A percentile compares a stretch with the other conserved stretches of the same genome.
Conservation (phyloP, 1,284 basidiomycete genomes). For the Trichosporon coremiiforme region DNA sequence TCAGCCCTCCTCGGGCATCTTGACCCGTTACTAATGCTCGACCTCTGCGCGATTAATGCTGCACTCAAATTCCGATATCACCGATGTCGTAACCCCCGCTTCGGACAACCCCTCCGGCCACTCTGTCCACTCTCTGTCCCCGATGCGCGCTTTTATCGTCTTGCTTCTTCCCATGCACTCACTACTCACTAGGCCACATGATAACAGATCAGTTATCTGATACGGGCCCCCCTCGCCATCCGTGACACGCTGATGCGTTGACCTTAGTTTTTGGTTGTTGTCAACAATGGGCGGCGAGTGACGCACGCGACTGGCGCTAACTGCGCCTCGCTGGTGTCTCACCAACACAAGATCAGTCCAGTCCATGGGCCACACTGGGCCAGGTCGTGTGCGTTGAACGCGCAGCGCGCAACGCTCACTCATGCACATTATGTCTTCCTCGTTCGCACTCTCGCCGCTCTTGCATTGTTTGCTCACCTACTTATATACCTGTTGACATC, state of each 20-base stretch:
- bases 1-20: not conserved
- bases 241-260: not conserved
- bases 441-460: not conserved
- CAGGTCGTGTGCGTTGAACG: not conserved
- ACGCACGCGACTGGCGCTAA: not conserved
- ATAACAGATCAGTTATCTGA: not conserved
- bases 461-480: not conserved
- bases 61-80: not conserved
- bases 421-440: not conserved
- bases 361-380: not conserved
- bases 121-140: not conserved
- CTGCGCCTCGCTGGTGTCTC: not conserved
- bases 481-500: not conserved
- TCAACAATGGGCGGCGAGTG: not conserved
- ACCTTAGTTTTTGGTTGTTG: not conserved
- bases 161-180: not conserved
- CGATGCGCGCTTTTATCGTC: not conserved
- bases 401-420: not conserved
- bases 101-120: not conserved
- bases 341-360: not conserved
- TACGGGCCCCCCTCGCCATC: too few species aligned
- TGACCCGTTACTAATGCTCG: not conserved
- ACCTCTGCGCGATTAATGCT: not conserved
- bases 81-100: slow-evolving; percentile 8
- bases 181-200: not conserved